A percentile compares a stretch with the other conserved stretches of the same genome.
Conservation (phyloP, 805 yeast genomes). For the Barnettozyma californica region DNA sequence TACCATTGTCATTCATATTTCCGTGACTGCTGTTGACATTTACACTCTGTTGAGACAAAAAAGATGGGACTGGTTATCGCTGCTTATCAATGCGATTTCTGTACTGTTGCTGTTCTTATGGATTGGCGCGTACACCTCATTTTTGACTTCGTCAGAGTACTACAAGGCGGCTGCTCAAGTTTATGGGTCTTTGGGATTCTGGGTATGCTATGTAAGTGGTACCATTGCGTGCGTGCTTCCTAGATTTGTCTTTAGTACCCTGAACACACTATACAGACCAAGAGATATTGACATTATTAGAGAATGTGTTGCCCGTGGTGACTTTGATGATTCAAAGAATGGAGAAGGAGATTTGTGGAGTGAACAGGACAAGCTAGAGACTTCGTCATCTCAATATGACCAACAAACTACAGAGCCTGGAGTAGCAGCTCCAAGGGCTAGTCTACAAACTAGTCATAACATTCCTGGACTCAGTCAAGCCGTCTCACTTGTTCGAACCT, state of each 20-base stretch:
- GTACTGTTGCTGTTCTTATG: slow-evolving; percentile 59
- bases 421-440: slow-evolving; percentile 1
- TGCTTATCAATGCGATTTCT: slow-evolving; percentile 51
- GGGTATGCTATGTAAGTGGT: slow-evolving; percentile 65
- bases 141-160: slow-evolving; percentile 46
- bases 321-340: slow-evolving; percentile 38
- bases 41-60: slow-evolving; percentile 64
- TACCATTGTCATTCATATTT: slow-evolving; percentile 54
- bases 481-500: slow-evolving; percentile 9
- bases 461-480: slow-evolving; percentile 14
- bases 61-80: slow-evolving; percentile 78
- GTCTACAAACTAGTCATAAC: slow-evolving; percentile 10
- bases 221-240: slow-evolving; percentile 59
- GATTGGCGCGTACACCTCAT: slow-evolving; percentile 74
- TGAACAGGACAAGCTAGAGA: slow-evolving; percentile 9
- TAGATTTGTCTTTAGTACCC: slow-evolving; percentile 52
- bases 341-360: slow-evolving; percentile 45
- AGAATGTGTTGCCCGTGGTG: slow-evolving; percentile 59
- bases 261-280: slow-evolving; percentile 49
- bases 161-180: slow-evolving; percentile 60
- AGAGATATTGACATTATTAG: slow-evolving; percentile 67
- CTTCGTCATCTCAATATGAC: slow-evolving; percentile 7
- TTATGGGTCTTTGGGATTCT: slow-evolving; percentile 55
- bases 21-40: slow-evolving; percentile 60
- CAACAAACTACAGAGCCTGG: background rate